phyloP scores from a whole-genome alignment of 2,329 filamentous ascomycete species.

The Tetracladium maxilliforme region DNA sequence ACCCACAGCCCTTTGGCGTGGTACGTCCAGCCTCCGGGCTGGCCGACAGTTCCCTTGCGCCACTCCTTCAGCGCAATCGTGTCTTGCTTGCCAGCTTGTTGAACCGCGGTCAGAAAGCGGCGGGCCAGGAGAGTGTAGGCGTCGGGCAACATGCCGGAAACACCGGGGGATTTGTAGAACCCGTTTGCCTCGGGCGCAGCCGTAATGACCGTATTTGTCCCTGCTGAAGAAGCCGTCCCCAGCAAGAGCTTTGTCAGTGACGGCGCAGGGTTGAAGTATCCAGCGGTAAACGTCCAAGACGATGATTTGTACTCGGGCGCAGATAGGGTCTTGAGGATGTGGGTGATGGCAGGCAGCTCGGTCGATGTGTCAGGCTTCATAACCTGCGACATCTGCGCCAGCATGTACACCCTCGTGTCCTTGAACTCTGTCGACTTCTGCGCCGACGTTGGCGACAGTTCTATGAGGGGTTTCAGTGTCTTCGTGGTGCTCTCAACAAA shows the following conservation, averaged over 20 bases:
- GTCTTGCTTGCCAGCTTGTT: conserved; percentile 25
- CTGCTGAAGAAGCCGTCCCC: conserved; percentile 50
- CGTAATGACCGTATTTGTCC: conserved; percentile 81
- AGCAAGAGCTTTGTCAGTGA: conserved; percentile 70
- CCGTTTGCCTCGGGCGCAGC: conserved; percentile 90
- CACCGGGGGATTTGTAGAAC: conserved; percentile 77
- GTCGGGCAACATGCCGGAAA: conserved; percentile 79
- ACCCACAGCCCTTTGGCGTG: conserved; percentile 96
- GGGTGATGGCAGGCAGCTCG: conserved; percentile 69
- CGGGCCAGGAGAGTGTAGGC: conserved; percentile 84
- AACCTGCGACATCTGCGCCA: conserved; percentile 79
- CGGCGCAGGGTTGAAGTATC: conserved; percentile 95
- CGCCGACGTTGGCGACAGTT: conserved; percentile 5
- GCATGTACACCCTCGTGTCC: conserved; percentile 69
- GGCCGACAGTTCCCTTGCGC: conserved; percentile 66
- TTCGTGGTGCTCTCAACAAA: conserved; percentile 59
- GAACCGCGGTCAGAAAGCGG: conserved; percentile 49
- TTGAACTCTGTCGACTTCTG: conserved; percentile 13
- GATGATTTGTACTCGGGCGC: conserved; percentile 48
- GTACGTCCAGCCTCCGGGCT: conserved; percentile 86
- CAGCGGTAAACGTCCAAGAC: conserved; percentile 91
- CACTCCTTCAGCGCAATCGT: conserved; percentile 73
- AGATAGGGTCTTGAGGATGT: conserved; percentile 56
- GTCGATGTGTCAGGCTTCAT: conserved; percentile 70
- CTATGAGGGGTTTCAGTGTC: conserved; percentile 50